Evolutionary conservation across 192 early-diverging fungal genomes (phyloP), one percentile per base, ranked within the genome.

Genomic region (Coemansia sp.): DNA sequence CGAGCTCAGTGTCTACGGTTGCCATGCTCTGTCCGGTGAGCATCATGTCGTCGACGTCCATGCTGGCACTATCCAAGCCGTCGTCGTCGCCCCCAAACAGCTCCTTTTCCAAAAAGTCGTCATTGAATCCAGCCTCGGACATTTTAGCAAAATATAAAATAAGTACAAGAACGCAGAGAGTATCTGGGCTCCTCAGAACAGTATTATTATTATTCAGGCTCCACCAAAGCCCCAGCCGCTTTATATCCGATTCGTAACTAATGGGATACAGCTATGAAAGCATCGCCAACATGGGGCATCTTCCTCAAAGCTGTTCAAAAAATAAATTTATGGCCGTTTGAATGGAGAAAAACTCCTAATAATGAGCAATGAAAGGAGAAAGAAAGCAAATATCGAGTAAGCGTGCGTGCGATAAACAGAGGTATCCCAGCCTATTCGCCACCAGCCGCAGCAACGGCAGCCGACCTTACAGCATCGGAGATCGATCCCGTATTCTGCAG

Each of bases 21-120:
- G 14, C 14, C n/a, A 70, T 58, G 45, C 69, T 58, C 55, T 64
- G 59, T 16, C 45, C 63, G 38, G 70, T 66, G 52, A 66, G 63
- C 38, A 81, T 75, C 60, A 81, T 75, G 6, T 68, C 78, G 69
- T 75, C 78, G n/a, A 75, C 73, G 18, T 71, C 75, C 69, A 77
- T 77, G 34, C 65, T 45, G 41, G 64, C 23, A 23, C 62, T 42
- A 34, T 75, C 78, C 31, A 75, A 34, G 45, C 65, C 72, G 42
- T 81, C 73, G 2, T 70, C 72, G 64, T 73, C 78, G 33, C 66
- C 73, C 23, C 78, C 78, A 76, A 81, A 81, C 62, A 81, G 70
- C 78, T 81, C 78, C 65, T 71, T 75, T 26, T 81, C 78, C 56
- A 81, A 61, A 61, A 75, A 38, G 56, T 81, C 77, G 68, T 79